These are phyloP conservation scores for Mycena filopes DNA, from an alignment of 768 basidiomycete genomes.

Conservation along the genomic window DNA sequence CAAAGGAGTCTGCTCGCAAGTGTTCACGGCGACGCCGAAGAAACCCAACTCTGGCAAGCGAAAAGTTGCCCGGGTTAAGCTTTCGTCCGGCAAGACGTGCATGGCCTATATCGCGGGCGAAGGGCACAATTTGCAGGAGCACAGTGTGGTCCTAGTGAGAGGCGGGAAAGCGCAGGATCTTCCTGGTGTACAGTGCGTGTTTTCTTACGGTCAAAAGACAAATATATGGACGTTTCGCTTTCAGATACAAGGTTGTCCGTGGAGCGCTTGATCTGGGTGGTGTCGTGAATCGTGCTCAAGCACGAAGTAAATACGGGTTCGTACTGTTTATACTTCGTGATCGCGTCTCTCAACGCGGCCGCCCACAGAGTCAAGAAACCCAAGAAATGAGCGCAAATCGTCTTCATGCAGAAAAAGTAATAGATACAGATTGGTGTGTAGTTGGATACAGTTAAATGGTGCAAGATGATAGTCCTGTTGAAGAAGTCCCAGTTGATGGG, in stretches of 20 bases:
- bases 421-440: slow-evolving; percentile 41
- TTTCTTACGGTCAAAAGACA: not conserved
- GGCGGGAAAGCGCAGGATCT: slow-evolving; percentile 98
- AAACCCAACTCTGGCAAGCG: slow-evolving; percentile 99
- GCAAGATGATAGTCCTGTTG: slow-evolving; percentile 46
- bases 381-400: slow-evolving; percentile 63
- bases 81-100: slow-evolving; percentile 87
- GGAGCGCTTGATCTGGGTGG: slow-evolving; percentile 93
- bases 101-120: slow-evolving; percentile 98
- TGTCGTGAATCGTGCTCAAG: slow-evolving; percentile 83
- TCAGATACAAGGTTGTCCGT: slow-evolving; percentile 93
- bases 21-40: slow-evolving; percentile 88
- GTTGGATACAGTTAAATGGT: slow-evolving; percentile 54
- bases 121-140: slow-evolving; percentile 98
- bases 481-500: slow-evolving; percentile 35
- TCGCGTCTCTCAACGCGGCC: slow-evolving; percentile 2
- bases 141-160: slow-evolving; percentile 93
- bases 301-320: slow-evolving; percentile 94
- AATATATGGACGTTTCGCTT: slow-evolving; percentile 2
- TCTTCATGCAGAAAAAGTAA: slow-evolving; percentile 10
- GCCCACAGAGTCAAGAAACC: slow-evolving; percentile 82
- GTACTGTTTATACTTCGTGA: slow-evolving; percentile 31
- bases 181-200: slow-evolving; percentile 90
- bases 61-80: slow-evolving; percentile 94
- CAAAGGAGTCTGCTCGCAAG: slow-evolving; percentile 90